Conservation (phyloP, 345 rosid genomes). For the Aquilaria sinensis region DNA sequence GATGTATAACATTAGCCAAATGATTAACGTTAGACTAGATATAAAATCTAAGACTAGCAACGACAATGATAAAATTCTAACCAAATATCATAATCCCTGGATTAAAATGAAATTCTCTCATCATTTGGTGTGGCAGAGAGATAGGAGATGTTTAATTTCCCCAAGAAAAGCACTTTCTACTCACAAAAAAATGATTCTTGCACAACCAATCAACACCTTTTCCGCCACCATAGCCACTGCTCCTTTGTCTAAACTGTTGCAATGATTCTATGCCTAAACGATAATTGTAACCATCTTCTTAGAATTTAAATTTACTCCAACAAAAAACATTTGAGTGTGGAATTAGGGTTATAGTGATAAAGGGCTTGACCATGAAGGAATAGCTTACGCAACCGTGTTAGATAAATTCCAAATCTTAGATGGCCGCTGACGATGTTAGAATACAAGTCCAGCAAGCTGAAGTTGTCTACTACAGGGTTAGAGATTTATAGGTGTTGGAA, state of each 20-base stretch:
- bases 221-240: slow-evolving; percentile 59
- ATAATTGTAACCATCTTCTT: too few species aligned
- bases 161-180: slow-evolving; percentile 54
- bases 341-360: slow-evolving; percentile 28
- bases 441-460: slow-evolving; percentile 30
- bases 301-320: background rate
- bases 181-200: slow-evolving; percentile 43
- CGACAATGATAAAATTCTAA: too few species aligned
- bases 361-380: slow-evolving; percentile 44
- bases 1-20: too few species aligned
- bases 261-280: slow-evolving; percentile 35
- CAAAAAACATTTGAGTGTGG: background rate
- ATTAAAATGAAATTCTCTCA: slow-evolving; percentile 16
- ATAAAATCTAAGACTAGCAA: too few species aligned
- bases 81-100: too few species aligned
- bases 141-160: slow-evolving; percentile 63
- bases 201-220: slow-evolving; percentile 62
- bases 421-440: slow-evolving; percentile 21
- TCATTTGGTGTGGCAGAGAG: slow-evolving; percentile 43
- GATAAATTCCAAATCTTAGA: slow-evolving; percentile 30
- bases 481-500: slow-evolving; percentile 17
- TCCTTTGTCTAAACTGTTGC: slow-evolving; percentile 58
- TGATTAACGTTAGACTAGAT: too few species aligned
- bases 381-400: slow-evolving; percentile 52
- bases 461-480: slow-evolving; percentile 17